Conservation (phyloP, 83 land plant genomes). For the Isoetes engelmannii region DNA sequence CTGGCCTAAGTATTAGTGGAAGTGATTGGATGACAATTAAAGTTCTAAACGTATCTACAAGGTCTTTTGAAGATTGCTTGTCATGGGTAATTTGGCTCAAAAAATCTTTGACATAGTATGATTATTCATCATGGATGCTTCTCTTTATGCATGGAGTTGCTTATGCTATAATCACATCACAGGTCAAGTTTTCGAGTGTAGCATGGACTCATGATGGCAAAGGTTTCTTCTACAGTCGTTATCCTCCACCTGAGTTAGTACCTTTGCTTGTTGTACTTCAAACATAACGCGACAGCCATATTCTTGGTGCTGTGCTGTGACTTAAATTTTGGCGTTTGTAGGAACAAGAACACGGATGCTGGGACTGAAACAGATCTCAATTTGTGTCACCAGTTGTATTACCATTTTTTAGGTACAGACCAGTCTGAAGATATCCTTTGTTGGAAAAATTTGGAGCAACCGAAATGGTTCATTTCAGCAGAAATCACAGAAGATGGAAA, state of each 20-base stretch:
- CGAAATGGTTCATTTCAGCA: constrained; percentile 7
- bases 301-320: too few relatives aligned
- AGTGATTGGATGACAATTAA: constrained; percentile 96
- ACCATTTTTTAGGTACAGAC: constrained; percentile 11
- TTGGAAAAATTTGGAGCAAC: constrained; percentile 8
- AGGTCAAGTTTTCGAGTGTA: constrained; percentile 87
- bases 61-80: constrained; percentile 50
- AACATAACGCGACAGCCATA: neutral
- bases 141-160: too few relatives aligned
- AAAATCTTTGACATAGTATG: neutral
- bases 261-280: neutral
- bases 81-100: constrained; percentile 57
- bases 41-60: constrained; percentile 73
- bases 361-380: constrained; percentile 12
- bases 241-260: constrained; percentile 81
- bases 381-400: constrained; percentile 10
- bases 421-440: constrained; percentile 16
- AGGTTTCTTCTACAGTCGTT: constrained; percentile 94
- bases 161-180: neutral
- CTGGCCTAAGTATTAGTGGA: constrained; percentile 80
- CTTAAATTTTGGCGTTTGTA: neutral
- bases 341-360: constrained; percentile 10
- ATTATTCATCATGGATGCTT: neutral
- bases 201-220: constrained; percentile 91
- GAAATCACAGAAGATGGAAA: constrained; percentile 14